Evolutionary conservation across 305 asterid species (phyloP), one percentile per base, ranked within the genome.

Genomic region (Fraxinus nigra): DNA sequence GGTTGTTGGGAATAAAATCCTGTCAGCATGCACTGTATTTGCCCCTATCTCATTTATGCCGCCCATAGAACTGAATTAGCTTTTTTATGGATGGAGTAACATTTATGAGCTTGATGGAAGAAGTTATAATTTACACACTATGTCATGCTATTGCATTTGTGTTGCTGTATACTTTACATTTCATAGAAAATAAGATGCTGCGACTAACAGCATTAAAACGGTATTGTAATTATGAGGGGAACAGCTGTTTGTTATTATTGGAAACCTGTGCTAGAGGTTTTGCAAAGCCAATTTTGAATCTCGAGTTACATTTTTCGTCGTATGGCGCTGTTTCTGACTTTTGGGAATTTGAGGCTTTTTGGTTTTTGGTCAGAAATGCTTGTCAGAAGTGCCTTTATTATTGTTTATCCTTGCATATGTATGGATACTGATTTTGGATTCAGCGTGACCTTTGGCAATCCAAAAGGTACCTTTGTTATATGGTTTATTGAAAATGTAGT

Each of bases 381-480:
- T 32, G 77, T 26, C 11, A 18, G 38, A 32, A 73, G 72, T 4
- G 18, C 38, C 24, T 67, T 16, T 63, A 10, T 54, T 20, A 54
- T 75, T 70, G 80, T 63, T 65, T 79, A 16, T 16, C 7, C 54
- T 54, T 35, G 35, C 24, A 37, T 37, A 61, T 76, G 34, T 43
- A 56, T 63, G 75, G 10, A 34, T 35, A 20, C 56, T 20, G 28
- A 69, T 4, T 38, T 28, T 51, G 56, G 67, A 56, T 72, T 61
- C 48, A 10, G 72, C 30, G 22, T 7, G 69, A 75, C 75, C 76
- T 76, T 37, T 56, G 72, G 54, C 46, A 82, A 73, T 78, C 59
- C 28, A 38, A 73, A 48, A 24, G 43, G 11, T 18, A 59, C 56
- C 18, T 28, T 75, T 48, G 8, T 46, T 26, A 32, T 83, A 77